A percentile compares a stretch with the other conserved stretches of the same genome.
Evolutionary conservation across 495 filamentous ascomycete species (phyloP).

Genomic region (Podospora fimiseda): DNA sequence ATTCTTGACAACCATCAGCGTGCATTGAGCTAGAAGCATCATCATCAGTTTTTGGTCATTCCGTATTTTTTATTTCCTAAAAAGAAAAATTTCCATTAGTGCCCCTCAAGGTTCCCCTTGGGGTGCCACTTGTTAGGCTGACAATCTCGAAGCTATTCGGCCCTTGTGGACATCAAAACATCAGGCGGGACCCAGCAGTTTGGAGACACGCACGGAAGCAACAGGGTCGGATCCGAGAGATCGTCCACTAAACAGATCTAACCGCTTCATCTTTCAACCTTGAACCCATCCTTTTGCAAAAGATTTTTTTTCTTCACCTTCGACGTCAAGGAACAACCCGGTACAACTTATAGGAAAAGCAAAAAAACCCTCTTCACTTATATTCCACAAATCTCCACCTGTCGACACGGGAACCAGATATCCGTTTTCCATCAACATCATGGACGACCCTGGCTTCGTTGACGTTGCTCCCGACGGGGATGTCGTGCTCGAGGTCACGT

Average conservation of each 20-base stretch:
- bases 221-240: too few species aligned
- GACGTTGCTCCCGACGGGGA: slow-evolving; percentile 48
- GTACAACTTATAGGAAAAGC: too few species aligned
- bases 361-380: background rate
- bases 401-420: background rate
- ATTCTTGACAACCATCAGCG: too few species aligned
- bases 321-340: background rate
- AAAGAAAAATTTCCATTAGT: too few species aligned
- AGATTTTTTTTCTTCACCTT: background rate
- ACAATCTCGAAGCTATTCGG: slow-evolving; percentile 1
- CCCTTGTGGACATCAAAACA: slow-evolving; percentile 6
- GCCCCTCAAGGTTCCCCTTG: background rate
- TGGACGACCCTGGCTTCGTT: slow-evolving; percentile 23
- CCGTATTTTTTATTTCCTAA: too few species aligned
- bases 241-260: too few species aligned
- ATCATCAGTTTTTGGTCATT: background rate
- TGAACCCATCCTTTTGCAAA: too few species aligned
- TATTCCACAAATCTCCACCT: background rate
- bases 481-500: slow-evolving; percentile 48
- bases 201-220: too few species aligned
- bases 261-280: too few species aligned
- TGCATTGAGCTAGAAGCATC: too few species aligned
- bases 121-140: slow-evolving; percentile 4
- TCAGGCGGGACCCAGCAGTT: background rate
- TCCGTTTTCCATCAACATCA: background rate